These are phyloP conservation scores for Trametes villosa DNA, from an alignment of 768 basidiomycete species.

Conservation along the genomic window DNA sequence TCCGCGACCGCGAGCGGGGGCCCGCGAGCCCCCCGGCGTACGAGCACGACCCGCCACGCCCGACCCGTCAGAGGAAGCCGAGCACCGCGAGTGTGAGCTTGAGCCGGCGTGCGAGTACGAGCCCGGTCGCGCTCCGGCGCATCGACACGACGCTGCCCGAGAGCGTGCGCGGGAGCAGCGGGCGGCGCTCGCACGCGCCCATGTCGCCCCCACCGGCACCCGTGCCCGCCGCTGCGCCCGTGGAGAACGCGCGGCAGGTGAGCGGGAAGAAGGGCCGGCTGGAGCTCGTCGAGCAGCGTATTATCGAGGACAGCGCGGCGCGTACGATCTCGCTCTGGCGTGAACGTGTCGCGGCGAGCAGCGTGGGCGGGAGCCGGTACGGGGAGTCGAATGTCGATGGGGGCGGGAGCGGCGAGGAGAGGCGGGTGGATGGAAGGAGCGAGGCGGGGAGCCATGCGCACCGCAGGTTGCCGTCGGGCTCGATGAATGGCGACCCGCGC, in stretches of 20 bases:
- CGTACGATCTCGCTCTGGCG: conserved; percentile 43
- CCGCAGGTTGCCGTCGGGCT: conserved; percentile 19
- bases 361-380: conserved; percentile 16
- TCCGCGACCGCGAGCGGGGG: neutral
- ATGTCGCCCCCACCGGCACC: conserved; percentile 1
- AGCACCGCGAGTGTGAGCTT: neutral
- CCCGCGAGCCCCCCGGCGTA: neutral
- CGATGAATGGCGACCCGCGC: conserved; percentile 13
- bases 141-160: conserved; percentile 10
- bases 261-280: conserved; percentile 29
- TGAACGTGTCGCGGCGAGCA: conserved; percentile 38
- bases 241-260: conserved; percentile 30
- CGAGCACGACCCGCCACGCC: neutral
- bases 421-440: conserved; percentile 12
- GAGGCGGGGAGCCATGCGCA: conserved; percentile 31
- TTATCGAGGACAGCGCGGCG: conserved; percentile 40
- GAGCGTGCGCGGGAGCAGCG: conserved; percentile 9
- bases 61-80: neutral
- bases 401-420: neutral
- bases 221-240: neutral
- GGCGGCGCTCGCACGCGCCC: neutral
- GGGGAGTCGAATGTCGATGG: conserved; percentile 11
- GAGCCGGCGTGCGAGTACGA: conserved; percentile 5
- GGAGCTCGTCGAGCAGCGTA: conserved; percentile 37
- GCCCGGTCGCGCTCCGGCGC: conserved; percentile 11